These are phyloP conservation scores for Westerdykella ornata DNA, from an alignment of 2,329 filamentous ascomycete species.

Conservation along the genomic window DNA sequence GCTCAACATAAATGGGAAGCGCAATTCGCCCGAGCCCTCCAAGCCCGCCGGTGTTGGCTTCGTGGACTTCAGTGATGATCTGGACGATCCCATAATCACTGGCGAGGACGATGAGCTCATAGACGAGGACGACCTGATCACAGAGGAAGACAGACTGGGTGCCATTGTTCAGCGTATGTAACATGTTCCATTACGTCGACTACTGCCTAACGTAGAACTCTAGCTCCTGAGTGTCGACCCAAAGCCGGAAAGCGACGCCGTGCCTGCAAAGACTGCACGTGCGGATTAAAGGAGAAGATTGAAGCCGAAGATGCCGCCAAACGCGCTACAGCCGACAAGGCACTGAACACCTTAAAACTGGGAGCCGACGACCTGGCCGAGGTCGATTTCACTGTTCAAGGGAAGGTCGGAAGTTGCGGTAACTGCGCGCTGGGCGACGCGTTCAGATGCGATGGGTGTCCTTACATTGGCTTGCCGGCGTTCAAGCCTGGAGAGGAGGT, in stretches of 20 bases:
- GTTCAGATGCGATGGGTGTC: slow-evolving; percentile 57
- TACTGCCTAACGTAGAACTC: slow-evolving; percentile 7
- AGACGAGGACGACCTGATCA: slow-evolving; percentile 81
- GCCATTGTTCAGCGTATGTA: slow-evolving; percentile 67
- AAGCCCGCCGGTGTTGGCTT: slow-evolving; percentile 34
- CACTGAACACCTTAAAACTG: slow-evolving; percentile 63
- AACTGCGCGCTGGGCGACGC: slow-evolving; percentile 93
- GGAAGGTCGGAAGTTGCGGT: slow-evolving; percentile 89
- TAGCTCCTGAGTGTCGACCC: slow-evolving; percentile 79
- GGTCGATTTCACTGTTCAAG: slow-evolving; percentile 94
- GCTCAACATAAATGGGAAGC: slow-evolving; percentile 37
- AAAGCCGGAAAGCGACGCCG: slow-evolving; percentile 82
- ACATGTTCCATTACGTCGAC: slow-evolving; percentile 3
- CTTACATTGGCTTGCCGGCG: slow-evolving; percentile 84
- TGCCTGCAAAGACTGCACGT: slow-evolving; percentile 97
- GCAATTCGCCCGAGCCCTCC: slow-evolving; percentile 36
- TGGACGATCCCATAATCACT: slow-evolving; percentile 47
- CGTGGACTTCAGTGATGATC: slow-evolving; percentile 60
- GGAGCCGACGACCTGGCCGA: slow-evolving; percentile 74
- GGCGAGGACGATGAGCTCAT: slow-evolving; percentile 76
- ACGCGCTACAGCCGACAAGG: slow-evolving; percentile 57
- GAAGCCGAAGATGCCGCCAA: slow-evolving; percentile 75
- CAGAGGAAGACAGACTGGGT: slow-evolving; percentile 72
- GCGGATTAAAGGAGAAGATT: slow-evolving; percentile 78
- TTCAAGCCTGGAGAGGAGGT: slow-evolving; percentile 98